phyloP scores from a whole-genome alignment of 345 rosid genomes.

The Dimocarpus longan region DNA sequence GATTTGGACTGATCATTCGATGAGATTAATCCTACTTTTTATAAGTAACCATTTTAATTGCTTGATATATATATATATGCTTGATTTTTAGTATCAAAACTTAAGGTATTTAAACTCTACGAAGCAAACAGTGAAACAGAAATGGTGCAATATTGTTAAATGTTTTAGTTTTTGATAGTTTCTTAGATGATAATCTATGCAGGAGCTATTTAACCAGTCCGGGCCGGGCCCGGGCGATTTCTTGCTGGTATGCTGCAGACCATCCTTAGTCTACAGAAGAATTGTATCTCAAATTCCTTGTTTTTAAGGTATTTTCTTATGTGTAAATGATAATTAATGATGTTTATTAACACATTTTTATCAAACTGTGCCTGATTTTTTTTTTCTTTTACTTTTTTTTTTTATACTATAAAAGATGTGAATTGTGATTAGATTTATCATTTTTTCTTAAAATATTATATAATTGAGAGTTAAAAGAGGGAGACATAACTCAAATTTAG shows the following conservation, averaged over 20 bases:
- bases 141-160: background rate
- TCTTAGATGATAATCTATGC: constrained; percentile 1
- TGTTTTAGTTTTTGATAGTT: background rate
- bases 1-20: constrained; percentile 18
- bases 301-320: background rate
- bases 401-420: background rate
- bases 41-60: constrained; percentile 4
- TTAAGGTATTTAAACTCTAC: background rate
- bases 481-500: background rate
- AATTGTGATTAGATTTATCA: too few species aligned
- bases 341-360: background rate
- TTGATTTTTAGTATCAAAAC: background rate
- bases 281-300: constrained; percentile 1
- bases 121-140: background rate
- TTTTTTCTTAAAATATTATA: background rate
- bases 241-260: background rate
- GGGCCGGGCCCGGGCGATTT: background rate
- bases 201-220: constrained; percentile 8
- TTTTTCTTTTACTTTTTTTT: too few species aligned
- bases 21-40: constrained; percentile 14
- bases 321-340: constrained; percentile 1
- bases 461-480: background rate
- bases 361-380: background rate
- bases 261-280: background rate
- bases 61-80: background rate